A percentile compares a stretch with the other conserved stretches of the same genome.
Conservation (phyloP, 108 stramenopile genomes). For the Stephanodiscus triporus region DNA sequence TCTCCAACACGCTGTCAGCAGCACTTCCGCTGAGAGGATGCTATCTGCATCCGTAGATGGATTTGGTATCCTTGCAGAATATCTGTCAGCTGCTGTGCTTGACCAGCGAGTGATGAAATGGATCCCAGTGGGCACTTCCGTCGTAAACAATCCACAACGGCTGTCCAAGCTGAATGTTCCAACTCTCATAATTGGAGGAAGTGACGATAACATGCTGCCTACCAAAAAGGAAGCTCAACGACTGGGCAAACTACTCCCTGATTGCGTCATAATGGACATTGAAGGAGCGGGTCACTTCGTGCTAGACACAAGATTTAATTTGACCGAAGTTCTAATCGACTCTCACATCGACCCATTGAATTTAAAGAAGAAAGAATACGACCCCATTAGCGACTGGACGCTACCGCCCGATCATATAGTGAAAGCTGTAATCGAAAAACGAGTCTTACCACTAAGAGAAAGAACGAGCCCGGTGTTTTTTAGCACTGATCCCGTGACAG, state of each 20-base stretch:
- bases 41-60: slow-evolving; percentile 50
- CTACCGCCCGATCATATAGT: slow-evolving; percentile 64
- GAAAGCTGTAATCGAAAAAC: slow-evolving; percentile 47
- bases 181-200: slow-evolving; percentile 75
- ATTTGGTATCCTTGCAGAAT: slow-evolving; percentile 63
- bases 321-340: slow-evolving; percentile 85
- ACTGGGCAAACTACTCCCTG: slow-evolving; percentile 59
- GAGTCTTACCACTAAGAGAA: slow-evolving; percentile 65
- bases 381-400: slow-evolving; percentile 80
- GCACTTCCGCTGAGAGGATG: slow-evolving; percentile 22
- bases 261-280: slow-evolving; percentile 66
- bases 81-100: slow-evolving; percentile 61
- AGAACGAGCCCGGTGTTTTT: slow-evolving; percentile 77
- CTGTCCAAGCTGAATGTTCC: slow-evolving; percentile 63
- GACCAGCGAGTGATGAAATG: slow-evolving; percentile 77
- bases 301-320: slow-evolving; percentile 76
- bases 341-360: slow-evolving; percentile 74
- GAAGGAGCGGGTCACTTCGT: slow-evolving; percentile 77
- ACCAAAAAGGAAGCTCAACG: slow-evolving; percentile 69
- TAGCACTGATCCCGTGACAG: slow-evolving; percentile 68
- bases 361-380: slow-evolving; percentile 50
- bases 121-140: slow-evolving; percentile 67
- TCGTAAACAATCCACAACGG: slow-evolving; percentile 58
- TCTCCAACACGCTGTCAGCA: slow-evolving; percentile 30
- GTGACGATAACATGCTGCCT: slow-evolving; percentile 77